Evolutionary conservation across 1,284 basidiomycete genomes (phyloP).

Genomic region (Cutaneotrichosporon sp.): DNA sequence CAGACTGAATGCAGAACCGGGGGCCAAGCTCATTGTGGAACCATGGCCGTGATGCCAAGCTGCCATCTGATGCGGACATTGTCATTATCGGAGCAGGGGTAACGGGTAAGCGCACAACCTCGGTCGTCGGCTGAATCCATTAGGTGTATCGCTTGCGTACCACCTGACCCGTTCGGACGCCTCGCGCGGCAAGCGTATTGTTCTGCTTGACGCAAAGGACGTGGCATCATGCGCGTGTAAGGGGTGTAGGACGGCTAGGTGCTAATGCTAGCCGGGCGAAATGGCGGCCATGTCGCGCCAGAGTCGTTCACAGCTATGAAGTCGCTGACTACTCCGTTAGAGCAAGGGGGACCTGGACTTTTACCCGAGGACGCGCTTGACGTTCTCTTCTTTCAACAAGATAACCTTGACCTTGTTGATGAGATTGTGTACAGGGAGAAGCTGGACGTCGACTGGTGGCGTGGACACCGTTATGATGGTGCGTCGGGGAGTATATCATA

Average conservation of each 20-base stretch:
- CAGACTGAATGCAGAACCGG: conserved; percentile 16
- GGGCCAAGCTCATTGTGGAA: conserved; percentile 24
- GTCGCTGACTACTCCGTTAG: conserved; percentile 21
- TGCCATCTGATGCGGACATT: conserved; percentile 24
- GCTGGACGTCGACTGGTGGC: conserved; percentile 31
- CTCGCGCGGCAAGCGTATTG: conserved; percentile 21
- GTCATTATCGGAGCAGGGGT: conserved; percentile 28
- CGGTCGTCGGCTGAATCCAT: neutral
- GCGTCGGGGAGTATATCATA: neutral
- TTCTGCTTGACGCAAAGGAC: conserved; percentile 39
- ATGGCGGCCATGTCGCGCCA: conserved; percentile 40
- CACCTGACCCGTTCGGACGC: conserved; percentile 28
- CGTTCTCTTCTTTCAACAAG: conserved; percentile 57
- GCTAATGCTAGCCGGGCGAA: conserved; percentile 26
- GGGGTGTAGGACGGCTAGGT: too few species aligned
- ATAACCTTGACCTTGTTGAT: conserved; percentile 62
- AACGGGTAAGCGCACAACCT: conserved; percentile 8
- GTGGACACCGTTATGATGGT: conserved; percentile 24
- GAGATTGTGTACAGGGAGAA: conserved; percentile 53
- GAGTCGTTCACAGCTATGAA: conserved; percentile 22
- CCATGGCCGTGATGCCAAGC: conserved; percentile 16
- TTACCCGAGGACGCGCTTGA: conserved; percentile 42
- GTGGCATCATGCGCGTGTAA: conserved; percentile 37
- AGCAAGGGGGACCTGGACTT: conserved; percentile 17
- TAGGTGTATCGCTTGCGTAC: conserved; percentile 2